phyloP scores from a whole-genome alignment of 2,329 filamentous ascomycete species.

The Beauveria rudraprayagi region DNA sequence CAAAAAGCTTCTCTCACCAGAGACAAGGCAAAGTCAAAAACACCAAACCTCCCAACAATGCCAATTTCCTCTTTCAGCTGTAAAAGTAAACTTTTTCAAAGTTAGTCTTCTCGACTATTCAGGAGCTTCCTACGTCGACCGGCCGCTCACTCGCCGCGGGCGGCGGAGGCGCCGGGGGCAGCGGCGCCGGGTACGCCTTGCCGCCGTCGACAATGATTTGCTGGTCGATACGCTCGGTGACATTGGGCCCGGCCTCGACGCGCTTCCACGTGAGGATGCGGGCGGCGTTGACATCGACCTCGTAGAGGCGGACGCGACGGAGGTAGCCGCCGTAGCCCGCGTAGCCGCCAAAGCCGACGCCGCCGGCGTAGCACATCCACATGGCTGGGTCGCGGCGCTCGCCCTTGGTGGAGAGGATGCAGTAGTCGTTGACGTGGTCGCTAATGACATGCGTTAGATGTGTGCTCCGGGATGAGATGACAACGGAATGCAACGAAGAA shows the following conservation, averaged over 20 bases:
- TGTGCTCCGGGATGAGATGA: neutral
- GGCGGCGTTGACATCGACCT: slow-evolving; percentile 85
- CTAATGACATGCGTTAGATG: slow-evolving; percentile 31
- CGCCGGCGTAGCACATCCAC: slow-evolving; percentile 98
- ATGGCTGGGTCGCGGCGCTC: slow-evolving; percentile 53
- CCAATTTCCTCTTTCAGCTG: no score
- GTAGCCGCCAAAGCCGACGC: slow-evolving; percentile 87
- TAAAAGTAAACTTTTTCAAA: no score
- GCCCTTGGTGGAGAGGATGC: slow-evolving; percentile 53
- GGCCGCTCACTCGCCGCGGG: slow-evolving; percentile 11
- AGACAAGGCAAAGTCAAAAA: no score
- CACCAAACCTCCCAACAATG: no score
- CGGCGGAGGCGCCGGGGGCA: slow-evolving; percentile 13
- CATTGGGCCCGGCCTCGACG: slow-evolving; percentile 56
- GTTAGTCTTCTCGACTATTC: neutral
- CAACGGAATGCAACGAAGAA: neutral
- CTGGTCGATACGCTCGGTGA: slow-evolving; percentile 47
- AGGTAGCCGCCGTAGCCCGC: slow-evolving; percentile 82
- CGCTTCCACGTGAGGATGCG: slow-evolving; percentile 90
- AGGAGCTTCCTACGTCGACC: neutral
- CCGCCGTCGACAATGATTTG: slow-evolving; percentile 61
- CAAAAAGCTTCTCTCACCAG: no score
- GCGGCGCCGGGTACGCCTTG: slow-evolving; percentile 29
- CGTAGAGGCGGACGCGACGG: slow-evolving; percentile 79
- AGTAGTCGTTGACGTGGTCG: slow-evolving; percentile 97